Percentiles rank a stretch among this genome's conserved stretches.
phyloP scores from a whole-genome alignment of 2,329 filamentous ascomycete genomes.

The Cordyceps fumosorosea region DNA sequence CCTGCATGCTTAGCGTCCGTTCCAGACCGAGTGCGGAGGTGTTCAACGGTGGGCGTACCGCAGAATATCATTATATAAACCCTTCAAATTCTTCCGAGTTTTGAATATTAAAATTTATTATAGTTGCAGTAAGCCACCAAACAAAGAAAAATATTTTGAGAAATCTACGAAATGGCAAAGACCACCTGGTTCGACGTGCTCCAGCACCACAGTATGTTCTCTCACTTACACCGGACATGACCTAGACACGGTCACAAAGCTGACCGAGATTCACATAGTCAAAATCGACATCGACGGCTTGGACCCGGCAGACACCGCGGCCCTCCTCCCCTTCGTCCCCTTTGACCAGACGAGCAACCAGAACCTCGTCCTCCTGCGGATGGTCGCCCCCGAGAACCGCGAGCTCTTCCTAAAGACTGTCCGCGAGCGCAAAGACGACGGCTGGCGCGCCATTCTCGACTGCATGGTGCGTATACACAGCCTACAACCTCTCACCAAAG shows the following conservation, averaged over 20 bases:
- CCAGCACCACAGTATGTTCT: background rate
- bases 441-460: constrained; percentile 18
- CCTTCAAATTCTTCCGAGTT: background rate
- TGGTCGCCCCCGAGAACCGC: constrained; percentile 3
- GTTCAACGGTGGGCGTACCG: background rate
- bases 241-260: no score
- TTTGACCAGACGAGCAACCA: constrained; percentile 12
- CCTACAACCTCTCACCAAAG: background rate
- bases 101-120: background rate
- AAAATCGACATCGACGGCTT: constrained; percentile 14
- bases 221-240: background rate
- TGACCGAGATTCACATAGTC: background rate
- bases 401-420: constrained; percentile 5
- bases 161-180: background rate
- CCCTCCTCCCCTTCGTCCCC: constrained; percentile 1
- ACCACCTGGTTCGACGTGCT: constrained; percentile 7
- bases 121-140: no score
- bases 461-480: constrained; percentile 22
- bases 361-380: background rate
- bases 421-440: constrained; percentile 12
- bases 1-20: constrained; percentile 3
- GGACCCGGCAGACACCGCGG: constrained; percentile 19
- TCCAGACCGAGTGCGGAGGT: constrained; percentile 1
- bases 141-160: background rate
- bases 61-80: background rate